phyloP scores from a whole-genome alignment of 2,329 filamentous ascomycete species.

The Monosporascus sp. region DNA sequence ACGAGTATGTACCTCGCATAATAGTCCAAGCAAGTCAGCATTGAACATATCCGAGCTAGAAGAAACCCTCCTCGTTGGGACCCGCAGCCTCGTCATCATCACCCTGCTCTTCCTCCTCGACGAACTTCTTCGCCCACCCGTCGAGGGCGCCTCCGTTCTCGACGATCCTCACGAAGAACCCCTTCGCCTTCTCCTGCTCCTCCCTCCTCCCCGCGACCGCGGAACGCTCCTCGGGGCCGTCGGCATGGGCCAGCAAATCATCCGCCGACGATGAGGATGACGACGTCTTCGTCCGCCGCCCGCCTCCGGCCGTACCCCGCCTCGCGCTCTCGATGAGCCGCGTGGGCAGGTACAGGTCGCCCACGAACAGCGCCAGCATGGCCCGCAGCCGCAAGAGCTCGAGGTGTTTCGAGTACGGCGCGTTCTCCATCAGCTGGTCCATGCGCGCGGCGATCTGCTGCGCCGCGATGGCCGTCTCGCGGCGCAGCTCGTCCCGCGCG shows the following conservation, averaged over 20 bases:
- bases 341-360: conserved; percentile 54
- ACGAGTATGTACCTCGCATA: no score
- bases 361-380: conserved; percentile 70
- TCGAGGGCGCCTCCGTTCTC: conserved; percentile 27
- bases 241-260: conserved; percentile 11
- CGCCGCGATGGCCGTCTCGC: conserved; percentile 53
- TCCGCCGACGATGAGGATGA: conserved; percentile 16
- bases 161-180: conserved; percentile 32
- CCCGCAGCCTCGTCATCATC: conserved; percentile 17
- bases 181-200: conserved; percentile 32
- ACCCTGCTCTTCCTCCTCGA: conserved; percentile 24
- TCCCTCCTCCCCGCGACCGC: conserved; percentile 24
- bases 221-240: conserved; percentile 21
- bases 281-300: neutral
- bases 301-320: neutral
- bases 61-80: neutral
- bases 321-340: conserved; percentile 15
- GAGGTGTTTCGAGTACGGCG: conserved; percentile 64
- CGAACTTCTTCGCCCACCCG: conserved; percentile 23
- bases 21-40: no score
- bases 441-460: conserved; percentile 61
- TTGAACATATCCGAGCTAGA: no score
- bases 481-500: conserved; percentile 36
- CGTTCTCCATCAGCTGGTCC: conserved; percentile 63
- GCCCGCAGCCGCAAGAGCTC: conserved; percentile 66